Evolutionary conservation across 192 early-diverging fungal species (phyloP).

Genomic region (Geranomyces variabilis): DNA sequence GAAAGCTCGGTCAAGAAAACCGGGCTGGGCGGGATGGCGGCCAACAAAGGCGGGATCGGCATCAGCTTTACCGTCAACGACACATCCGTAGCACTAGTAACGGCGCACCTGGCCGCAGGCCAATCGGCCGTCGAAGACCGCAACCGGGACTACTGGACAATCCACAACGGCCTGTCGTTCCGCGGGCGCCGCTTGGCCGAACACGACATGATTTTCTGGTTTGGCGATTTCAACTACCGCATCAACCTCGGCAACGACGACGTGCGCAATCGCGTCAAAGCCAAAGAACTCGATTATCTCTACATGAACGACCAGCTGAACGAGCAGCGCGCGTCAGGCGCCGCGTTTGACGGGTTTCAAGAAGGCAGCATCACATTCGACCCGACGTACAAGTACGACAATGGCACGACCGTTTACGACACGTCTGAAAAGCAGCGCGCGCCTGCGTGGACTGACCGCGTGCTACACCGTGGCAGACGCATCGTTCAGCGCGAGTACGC

Average conservation of each 20-base stretch:
- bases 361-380: conserved; percentile 75
- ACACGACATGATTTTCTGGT: conserved; percentile 79
- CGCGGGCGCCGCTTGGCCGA: conserved; percentile 69
- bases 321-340: conserved; percentile 49
- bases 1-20: conserved; percentile 90
- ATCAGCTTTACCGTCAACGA: conserved; percentile 85
- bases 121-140: conserved; percentile 75
- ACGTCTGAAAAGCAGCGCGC: conserved; percentile 69
- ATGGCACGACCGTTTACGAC: conserved; percentile 70
- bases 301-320: conserved; percentile 37
- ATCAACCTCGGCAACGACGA: conserved; percentile 72
- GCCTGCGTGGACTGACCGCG: conserved; percentile 65
- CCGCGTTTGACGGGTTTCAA: conserved; percentile 75
- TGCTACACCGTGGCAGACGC: conserved; percentile 48
- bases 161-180: conserved; percentile 76
- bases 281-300: conserved; percentile 24
- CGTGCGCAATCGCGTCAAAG: conserved; percentile 33
- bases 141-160: conserved; percentile 83
- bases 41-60: conserved; percentile 97
- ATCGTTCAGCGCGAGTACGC: conserved; percentile 46
- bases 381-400: conserved; percentile 86
- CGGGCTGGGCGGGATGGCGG: conserved; percentile 92
- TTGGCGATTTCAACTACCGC: conserved; percentile 95
- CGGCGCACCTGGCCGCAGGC: conserved; percentile 92
- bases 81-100: conserved; percentile 86